A percentile compares a stretch with the other conserved stretches of the same genome.
phyloP scores from a whole-genome alignment of 768 basidiomycete genomes.

The Termitomyces sp. region DNA sequence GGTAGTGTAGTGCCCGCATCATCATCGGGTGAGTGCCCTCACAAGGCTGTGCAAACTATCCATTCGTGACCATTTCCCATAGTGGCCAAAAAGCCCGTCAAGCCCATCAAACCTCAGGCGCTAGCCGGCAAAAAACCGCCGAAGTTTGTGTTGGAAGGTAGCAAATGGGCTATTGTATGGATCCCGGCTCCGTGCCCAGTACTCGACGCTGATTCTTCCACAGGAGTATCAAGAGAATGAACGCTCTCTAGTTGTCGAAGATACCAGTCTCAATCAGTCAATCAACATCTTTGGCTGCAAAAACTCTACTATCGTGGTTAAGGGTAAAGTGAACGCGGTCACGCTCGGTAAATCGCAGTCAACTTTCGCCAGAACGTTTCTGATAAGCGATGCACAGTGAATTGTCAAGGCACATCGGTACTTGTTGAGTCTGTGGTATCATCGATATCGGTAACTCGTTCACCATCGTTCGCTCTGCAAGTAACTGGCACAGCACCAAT shows the following conservation, averaged over 20 bases:
- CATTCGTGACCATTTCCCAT: background rate
- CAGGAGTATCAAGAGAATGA: conserved; percentile 95
- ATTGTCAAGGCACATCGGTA: conserved; percentile 82
- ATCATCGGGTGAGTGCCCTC: conserved; percentile 21
- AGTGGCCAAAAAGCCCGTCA: conserved; percentile 61
- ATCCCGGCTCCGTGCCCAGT: background rate
- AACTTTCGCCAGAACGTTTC: conserved; percentile 9
- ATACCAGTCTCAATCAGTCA: conserved; percentile 73
- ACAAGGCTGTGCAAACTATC: background rate
- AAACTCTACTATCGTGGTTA: conserved; percentile 73
- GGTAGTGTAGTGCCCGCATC: conserved; percentile 36
- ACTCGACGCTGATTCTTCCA: background rate
- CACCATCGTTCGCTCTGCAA: conserved; percentile 91
- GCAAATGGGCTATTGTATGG: conserved; percentile 88
- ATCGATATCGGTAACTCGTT: conserved; percentile 80
- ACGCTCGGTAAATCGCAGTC: conserved; percentile 56
- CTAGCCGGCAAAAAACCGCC: conserved; percentile 87
- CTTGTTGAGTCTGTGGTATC: conserved; percentile 94
- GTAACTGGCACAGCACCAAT: conserved; percentile 88
- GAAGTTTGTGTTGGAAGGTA: conserved; percentile 86
- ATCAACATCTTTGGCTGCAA: conserved; percentile 92
- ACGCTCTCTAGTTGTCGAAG: conserved; percentile 60
- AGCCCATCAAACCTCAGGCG: conserved; percentile 80
- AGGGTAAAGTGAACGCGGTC: conserved; percentile 94
- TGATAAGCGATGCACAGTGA: conserved; percentile 44